Base-by-base conservation (phyloP, 1,284 basidiomycete genomes). In the Veloporphyrellus conicus region DNA sequence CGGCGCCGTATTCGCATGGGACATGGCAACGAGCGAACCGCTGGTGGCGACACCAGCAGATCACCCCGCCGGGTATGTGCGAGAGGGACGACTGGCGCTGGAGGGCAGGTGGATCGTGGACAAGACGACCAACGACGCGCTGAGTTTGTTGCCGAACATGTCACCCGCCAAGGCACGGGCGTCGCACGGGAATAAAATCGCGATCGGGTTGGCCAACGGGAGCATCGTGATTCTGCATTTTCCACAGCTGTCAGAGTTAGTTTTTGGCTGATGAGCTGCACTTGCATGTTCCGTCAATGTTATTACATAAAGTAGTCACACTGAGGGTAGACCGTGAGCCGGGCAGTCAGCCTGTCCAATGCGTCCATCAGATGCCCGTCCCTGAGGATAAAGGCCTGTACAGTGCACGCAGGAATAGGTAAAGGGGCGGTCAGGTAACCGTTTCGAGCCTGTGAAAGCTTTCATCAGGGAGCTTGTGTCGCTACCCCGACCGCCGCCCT, bases 101-200 rank as follows among this genome's bases (percentile, higher is more conserved):
- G 52, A 60, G 41, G 57, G 60, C 3, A 47, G 20, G 33, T 66
- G 62, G 62, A 49, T 63, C 14, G 51, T 57, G 41, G 53, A 66
- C 14, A 49, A 45, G 38, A 43, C 3, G 42, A 63, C 53, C 6
- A 2, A 48, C 14, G 49, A 43, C 0, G 37, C 16, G 18, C 9
- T 64, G 49, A 42, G 50, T 32, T 37, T 63, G 41, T 36, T 63
- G 44, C 62, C 62, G 1, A 67, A 64, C 10, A 63, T 63, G 65
- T 57, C 62, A 9, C 60, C 58, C 0, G 50, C 61, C 28, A 66
- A 32, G 20, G 58, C 49, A 23, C 47, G 56, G 33, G 52, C 58
- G 20, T 66, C 65, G 9, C 31, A 45, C 6, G 52, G 50, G 18
- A 45, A 57, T 22, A 57, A 28, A 11, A 52, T 67, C 33, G 65